These are phyloP conservation scores for Apiospora marii DNA, from an alignment of 2,329 filamentous ascomycete genomes.

Conservation along the genomic window DNA sequence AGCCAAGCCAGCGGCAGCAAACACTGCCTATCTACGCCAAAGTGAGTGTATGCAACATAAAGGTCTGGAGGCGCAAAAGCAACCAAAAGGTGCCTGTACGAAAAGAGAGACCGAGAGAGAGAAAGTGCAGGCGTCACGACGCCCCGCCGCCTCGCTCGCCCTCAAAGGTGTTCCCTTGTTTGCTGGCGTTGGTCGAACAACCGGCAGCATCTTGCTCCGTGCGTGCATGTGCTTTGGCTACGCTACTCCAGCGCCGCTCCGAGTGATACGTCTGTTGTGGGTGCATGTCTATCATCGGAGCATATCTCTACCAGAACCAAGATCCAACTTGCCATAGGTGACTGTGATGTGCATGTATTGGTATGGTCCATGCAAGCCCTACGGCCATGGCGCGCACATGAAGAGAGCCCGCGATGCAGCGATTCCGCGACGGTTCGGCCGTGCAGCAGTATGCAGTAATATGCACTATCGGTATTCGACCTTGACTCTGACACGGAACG, in stretches of 20 bases:
- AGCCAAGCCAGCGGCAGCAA: constrained; percentile 7
- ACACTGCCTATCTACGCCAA: background rate
- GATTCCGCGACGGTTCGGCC: background rate
- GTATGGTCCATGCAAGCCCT: background rate
- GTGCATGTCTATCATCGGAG: background rate
- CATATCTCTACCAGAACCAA: constrained; percentile 5
- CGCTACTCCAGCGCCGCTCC: background rate
- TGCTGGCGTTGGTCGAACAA: constrained; percentile 1
- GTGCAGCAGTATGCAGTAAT: background rate
- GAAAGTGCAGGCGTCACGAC: background rate
- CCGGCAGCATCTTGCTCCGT: background rate
- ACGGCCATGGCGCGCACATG: background rate
- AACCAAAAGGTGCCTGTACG: background rate
- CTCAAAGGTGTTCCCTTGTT: constrained; percentile 1
- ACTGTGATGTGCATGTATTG: background rate
- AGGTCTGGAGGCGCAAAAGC: background rate
- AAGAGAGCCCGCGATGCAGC: background rate
- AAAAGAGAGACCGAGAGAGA: background rate
- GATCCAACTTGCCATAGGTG: background rate
- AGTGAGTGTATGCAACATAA: too few relatives aligned
- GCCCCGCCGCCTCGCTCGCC: background rate
- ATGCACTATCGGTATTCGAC: too few relatives aligned
- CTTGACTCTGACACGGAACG: background rate
- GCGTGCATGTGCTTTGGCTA: constrained; percentile 12
- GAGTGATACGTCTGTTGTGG: constrained; percentile 6